Conservation (phyloP, 805 yeast species). For the Nakazawaea laoshanensis region DNA sequence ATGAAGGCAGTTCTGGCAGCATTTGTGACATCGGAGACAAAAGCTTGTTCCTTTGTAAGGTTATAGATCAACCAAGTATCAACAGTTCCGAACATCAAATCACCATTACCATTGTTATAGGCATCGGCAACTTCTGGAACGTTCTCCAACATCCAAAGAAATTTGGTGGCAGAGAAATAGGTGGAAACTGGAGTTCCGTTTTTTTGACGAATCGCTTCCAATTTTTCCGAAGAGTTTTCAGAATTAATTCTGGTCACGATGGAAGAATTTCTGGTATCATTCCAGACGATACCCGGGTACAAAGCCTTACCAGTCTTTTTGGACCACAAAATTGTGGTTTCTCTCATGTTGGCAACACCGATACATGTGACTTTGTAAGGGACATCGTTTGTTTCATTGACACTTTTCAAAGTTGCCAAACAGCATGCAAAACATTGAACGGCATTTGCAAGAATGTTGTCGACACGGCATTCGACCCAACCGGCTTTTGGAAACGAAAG, state of each 20-base stretch:
- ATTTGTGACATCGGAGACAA: constrained; percentile 82
- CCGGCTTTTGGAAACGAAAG: constrained; percentile 73
- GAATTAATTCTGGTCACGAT: constrained; percentile 57
- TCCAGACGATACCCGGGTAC: constrained; percentile 91
- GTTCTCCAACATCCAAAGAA: constrained; percentile 84
- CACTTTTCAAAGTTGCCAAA: constrained; percentile 43
- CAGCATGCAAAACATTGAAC: constrained; percentile 70
- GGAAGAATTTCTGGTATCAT: constrained; percentile 79
- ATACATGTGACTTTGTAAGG: constrained; percentile 61
- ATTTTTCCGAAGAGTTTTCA: constrained; percentile 42
- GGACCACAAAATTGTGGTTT: constrained; percentile 87
- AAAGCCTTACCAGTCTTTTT: constrained; percentile 74
- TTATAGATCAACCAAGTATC: constrained; percentile 92
- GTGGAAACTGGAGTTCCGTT: constrained; percentile 88
- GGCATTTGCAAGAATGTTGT: constrained; percentile 71
- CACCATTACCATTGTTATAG: constrained; percentile 63
- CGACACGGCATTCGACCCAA: constrained; percentile 93
- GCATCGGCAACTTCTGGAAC: constrained; percentile 55
- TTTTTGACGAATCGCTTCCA: constrained; percentile 49
- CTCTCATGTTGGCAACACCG: constrained; percentile 95
- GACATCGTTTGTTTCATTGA: constrained; percentile 39
- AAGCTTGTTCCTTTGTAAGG: constrained; percentile 60
- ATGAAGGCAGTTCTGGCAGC: constrained; percentile 88
- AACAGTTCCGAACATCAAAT: constrained; percentile 85
- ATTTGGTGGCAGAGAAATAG: constrained; percentile 84